Base-by-base conservation (phyloP, 192 early-diverging fungal genomes). In the Rhizophlyctis rosea region DNA sequence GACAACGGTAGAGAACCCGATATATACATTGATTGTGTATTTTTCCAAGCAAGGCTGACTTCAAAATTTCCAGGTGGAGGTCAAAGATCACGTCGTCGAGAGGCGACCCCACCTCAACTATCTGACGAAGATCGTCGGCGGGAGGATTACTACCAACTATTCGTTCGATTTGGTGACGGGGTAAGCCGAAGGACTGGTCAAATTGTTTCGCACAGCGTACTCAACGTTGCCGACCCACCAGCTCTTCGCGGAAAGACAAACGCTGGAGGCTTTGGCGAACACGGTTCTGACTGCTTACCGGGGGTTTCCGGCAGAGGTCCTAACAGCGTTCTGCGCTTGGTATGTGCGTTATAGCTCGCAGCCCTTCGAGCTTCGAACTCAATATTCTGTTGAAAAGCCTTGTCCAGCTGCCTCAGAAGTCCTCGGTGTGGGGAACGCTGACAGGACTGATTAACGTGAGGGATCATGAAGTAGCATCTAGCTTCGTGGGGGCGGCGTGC, bases 381-480 rank as follows among this genome's bases (percentile, higher is more conserved):
- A 77, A 18, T 77, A 59, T 92, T 90, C 51, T 92, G 65, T 56
- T 56, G 5, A 9, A 16, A 47, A 78, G 90, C 73, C 77, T 91
- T 4, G 66, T 73, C 25, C 86, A 92, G 57, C 63, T 94, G 16
- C 88, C 91, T 4, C 80, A 85, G 60, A 94, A 92, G 54, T 77
- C 83, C 21, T 67, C 77, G 24, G 65, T 91, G 27, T 98, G 92
- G 61, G 90, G 86, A 52, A 88, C 90, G 27, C 74, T 96, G 28
- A 82, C 85, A 23, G 92, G 90, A 30, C 69, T 98, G 23, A 67
- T 98, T 29, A 96, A 96, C 59, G 83, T 84, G 3, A 81, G 83
- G 59, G 84, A 85, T 60, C 65, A 69, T 54, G 84, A 83, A 24
- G 81, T 86, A 1, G 90, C 83, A 29, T 75, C 59, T 1, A 79